A percentile compares a stretch with the other conserved stretches of the same genome.
These are phyloP conservation scores for Ogataea hybrid DNA, from an alignment of 1,139 yeast species.

Conservation along the genomic window DNA sequence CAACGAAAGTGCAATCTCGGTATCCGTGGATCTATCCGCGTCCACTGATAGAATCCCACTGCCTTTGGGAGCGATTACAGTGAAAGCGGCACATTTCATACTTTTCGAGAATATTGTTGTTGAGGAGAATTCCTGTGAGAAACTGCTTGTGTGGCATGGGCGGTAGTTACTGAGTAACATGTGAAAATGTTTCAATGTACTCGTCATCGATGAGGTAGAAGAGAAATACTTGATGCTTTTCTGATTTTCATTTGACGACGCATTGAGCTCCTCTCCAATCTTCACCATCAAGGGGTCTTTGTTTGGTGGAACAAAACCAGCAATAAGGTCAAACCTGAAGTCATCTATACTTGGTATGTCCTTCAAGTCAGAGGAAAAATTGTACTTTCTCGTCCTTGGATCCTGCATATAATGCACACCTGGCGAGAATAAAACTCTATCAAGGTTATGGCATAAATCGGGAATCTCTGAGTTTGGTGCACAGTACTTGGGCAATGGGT, in stretches of 20 bases:
- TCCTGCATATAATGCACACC: conserved; percentile 82
- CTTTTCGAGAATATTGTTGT: conserved; percentile 35
- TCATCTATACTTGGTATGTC: conserved; percentile 64
- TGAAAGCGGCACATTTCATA: conserved; percentile 39
- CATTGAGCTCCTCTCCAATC: conserved; percentile 41
- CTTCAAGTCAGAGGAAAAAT: conserved; percentile 63
- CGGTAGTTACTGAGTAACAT: conserved; percentile 61
- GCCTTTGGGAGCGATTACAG: conserved; percentile 39
- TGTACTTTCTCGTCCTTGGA: conserved; percentile 69
- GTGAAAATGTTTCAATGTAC: conserved; percentile 72
- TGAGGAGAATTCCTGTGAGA: conserved; percentile 44
- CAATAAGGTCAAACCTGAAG: conserved; percentile 58
- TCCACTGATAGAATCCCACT: conserved; percentile 59
- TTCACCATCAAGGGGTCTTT: conserved; percentile 53
- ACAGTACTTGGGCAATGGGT: conserved; percentile 18
- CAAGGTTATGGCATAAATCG: conserved; percentile 58
- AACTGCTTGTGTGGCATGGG: conserved; percentile 41
- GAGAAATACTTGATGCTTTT: conserved; percentile 50
- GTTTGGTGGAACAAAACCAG: conserved; percentile 63
- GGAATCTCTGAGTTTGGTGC: conserved; percentile 35
- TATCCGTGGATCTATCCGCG: conserved; percentile 65
- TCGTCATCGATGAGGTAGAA: conserved; percentile 88
- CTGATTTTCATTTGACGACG: neutral
- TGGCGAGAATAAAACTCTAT: conserved; percentile 72
- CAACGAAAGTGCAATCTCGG: conserved; percentile 68